phyloP scores from a whole-genome alignment of 768 basidiomycete species.

The Xanthoconium purpureum region DNA sequence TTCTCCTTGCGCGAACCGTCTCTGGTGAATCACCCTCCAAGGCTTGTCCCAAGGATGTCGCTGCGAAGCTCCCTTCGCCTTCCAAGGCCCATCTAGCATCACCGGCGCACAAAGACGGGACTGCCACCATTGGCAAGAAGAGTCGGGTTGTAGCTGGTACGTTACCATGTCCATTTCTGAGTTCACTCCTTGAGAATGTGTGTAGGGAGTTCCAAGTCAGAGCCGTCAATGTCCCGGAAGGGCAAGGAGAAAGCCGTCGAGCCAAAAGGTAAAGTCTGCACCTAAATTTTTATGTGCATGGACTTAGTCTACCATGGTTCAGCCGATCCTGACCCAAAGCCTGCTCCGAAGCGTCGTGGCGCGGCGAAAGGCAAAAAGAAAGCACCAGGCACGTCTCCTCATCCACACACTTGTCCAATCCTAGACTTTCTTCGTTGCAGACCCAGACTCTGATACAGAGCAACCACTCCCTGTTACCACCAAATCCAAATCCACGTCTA shows the following conservation, averaged over 20 bases:
- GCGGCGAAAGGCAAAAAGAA: slow-evolving; percentile 14
- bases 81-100: slow-evolving; percentile 1
- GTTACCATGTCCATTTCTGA: neutral
- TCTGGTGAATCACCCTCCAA: slow-evolving; percentile 47
- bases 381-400: neutral
- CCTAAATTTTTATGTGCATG: neutral
- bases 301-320: neutral
- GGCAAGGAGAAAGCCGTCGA: slow-evolving; percentile 7
- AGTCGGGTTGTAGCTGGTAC: slow-evolving; percentile 11
- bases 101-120: neutral
- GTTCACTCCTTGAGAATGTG: neutral
- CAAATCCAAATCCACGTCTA: slow-evolving; percentile 5
- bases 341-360: slow-evolving; percentile 17
- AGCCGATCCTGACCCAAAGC: neutral
- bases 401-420: neutral
- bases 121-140: neutral
- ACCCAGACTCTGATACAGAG: slow-evolving; percentile 2
- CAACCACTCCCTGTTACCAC: neutral
- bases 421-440: neutral
- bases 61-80: neutral
- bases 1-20: slow-evolving; percentile 49
- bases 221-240: slow-evolving; percentile 4
- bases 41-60: neutral
- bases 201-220: slow-evolving; percentile 15
- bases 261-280: neutral